Conservation (phyloP, 2,329 filamentous ascomycete species). For the Xylaria sp. region DNA sequence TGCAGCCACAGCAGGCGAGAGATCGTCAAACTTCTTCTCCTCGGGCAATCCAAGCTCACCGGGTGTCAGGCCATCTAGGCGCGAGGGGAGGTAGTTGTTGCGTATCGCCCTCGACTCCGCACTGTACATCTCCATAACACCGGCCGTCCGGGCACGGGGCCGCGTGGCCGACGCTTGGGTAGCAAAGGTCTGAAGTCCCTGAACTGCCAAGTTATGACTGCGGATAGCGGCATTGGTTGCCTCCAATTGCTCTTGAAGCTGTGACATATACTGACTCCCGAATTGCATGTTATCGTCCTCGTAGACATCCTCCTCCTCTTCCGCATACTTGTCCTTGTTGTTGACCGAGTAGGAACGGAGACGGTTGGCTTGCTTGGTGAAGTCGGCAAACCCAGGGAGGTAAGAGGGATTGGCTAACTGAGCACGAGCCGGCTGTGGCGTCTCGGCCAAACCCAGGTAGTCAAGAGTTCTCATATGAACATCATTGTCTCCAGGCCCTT, state of each 20-base stretch:
- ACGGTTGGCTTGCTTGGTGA: constrained; percentile 78
- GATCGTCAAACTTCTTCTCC: constrained; percentile 76
- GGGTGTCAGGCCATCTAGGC: constrained; percentile 75
- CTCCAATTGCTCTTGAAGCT: constrained; percentile 64
- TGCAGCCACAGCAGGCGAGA: constrained; percentile 80
- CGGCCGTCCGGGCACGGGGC: constrained; percentile 87
- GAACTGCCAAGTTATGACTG: constrained; percentile 90
- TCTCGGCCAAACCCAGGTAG: constrained; percentile 93
- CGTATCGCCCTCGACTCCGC: constrained; percentile 67
- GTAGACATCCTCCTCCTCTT: constrained; percentile 81
- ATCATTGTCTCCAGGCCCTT: constrained; percentile 83
- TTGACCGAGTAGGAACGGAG: constrained; percentile 99
- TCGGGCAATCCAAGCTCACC: constrained; percentile 76
- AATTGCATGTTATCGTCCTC: constrained; percentile 58
- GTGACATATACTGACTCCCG: constrained; percentile 62
- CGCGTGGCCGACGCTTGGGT: constrained; percentile 80
- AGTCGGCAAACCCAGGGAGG: constrained; percentile 73
- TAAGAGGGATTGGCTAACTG: constrained; percentile 76
- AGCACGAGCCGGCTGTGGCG: constrained; percentile 77
- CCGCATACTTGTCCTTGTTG: constrained; percentile 95
- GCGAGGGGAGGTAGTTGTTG: constrained; percentile 71
- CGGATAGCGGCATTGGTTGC: constrained; percentile 74
- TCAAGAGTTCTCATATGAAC: constrained; percentile 89
- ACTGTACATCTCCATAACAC: constrained; percentile 74
- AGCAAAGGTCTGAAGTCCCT: constrained; percentile 70